These are phyloP conservation scores for Cladophialophora immunda DNA, from an alignment of 2,329 filamentous ascomycete genomes.

Conservation along the genomic window DNA sequence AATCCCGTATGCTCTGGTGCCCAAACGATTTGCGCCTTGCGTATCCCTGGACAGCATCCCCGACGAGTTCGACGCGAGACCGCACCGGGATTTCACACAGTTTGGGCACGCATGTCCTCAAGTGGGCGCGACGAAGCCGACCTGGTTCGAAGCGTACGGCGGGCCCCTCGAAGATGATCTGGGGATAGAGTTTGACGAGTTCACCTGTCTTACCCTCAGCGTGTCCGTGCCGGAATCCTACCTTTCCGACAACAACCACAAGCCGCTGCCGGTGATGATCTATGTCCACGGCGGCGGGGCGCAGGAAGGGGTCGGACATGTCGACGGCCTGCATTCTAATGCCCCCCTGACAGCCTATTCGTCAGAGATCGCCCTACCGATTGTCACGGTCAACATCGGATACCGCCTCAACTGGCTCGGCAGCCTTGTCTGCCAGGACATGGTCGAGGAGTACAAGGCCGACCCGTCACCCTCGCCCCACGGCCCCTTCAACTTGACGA, in stretches of 20 bases:
- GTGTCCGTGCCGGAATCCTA: constrained; percentile 27
- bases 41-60: constrained; percentile 19
- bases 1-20: constrained; percentile 25
- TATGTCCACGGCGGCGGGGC: constrained; percentile 33
- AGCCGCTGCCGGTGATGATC: constrained; percentile 27
- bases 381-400: constrained; percentile 45
- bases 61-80: constrained; percentile 20
- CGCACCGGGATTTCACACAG: constrained; percentile 29
- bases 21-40: constrained; percentile 28
- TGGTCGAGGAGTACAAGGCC: constrained; percentile 27
- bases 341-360: constrained; percentile 25
- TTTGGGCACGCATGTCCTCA: constrained; percentile 29
- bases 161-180: constrained; percentile 23
- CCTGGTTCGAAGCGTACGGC: constrained; percentile 24
- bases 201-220: constrained; percentile 26
- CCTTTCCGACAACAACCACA: neutral
- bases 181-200: constrained; percentile 17
- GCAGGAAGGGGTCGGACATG: constrained; percentile 33
- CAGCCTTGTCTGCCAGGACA: constrained; percentile 43
- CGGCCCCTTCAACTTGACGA: constrained; percentile 52
- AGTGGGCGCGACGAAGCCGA: constrained; percentile 14
- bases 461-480: constrained; percentile 16
- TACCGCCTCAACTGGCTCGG: constrained; percentile 47
- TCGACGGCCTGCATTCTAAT: constrained; percentile 32
- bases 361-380: constrained; percentile 14